Evolutionary conservation across 1,139 yeast genomes (phyloP).

Genomic region (Kodamaea fungicola): DNA sequence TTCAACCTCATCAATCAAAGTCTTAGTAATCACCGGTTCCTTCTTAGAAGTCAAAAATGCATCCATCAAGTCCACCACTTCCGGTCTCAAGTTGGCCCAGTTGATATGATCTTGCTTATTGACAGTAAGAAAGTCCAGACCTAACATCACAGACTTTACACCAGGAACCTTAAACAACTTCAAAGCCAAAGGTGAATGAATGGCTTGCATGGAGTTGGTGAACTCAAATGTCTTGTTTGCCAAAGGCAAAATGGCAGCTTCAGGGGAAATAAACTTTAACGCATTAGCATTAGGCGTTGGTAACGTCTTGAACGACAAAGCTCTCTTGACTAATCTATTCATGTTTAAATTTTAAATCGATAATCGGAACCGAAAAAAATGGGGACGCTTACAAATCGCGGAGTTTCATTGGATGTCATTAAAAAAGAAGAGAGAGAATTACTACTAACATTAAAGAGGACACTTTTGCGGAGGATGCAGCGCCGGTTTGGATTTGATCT

Average conservation of each 20-base stretch:
- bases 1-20: conserved; percentile 35
- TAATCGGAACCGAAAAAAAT: conserved; percentile 4
- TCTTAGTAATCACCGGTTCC: conserved; percentile 53
- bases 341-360: conserved; percentile 1
- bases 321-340: conserved; percentile 13
- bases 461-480: too few species aligned
- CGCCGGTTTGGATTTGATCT: background rate
- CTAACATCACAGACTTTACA: conserved; percentile 83
- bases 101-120: conserved; percentile 46
- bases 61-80: conserved; percentile 40
- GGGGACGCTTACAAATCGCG: conserved; percentile 4
- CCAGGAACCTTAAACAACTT: conserved; percentile 81
- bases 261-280: conserved; percentile 63
- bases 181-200: conserved; percentile 79
- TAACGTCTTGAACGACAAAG: conserved; percentile 38
- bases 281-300: conserved; percentile 93
- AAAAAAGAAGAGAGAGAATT: too few species aligned
- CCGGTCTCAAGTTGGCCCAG: conserved; percentile 47
- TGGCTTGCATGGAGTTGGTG: conserved; percentile 66
- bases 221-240: conserved; percentile 60
- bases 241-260: conserved; percentile 57
- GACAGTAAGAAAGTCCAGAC: conserved; percentile 50
- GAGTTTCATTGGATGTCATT: conserved; percentile 1
- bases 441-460: too few species aligned
- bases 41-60: conserved; percentile 29